A percentile compares a stretch with the other conserved stretches of the same genome.
These are phyloP conservation scores for Stemphylium beticola DNA, from an alignment of 2,329 filamentous ascomycete species.

Conservation along the genomic window DNA sequence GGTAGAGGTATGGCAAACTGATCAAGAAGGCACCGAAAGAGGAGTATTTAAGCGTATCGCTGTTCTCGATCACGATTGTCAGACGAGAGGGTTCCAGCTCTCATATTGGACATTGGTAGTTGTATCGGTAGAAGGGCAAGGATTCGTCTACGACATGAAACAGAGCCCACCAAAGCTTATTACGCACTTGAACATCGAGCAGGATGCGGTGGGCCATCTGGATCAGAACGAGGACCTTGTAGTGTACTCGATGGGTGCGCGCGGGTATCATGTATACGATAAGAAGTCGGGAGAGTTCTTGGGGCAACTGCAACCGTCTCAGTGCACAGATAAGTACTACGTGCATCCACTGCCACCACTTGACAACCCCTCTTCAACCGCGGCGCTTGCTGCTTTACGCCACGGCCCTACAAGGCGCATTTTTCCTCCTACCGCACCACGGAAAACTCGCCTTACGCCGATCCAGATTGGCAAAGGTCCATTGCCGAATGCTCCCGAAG, in stretches of 20 bases:
- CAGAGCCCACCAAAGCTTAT: conserved; percentile 7
- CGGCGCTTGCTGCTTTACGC: not conserved
- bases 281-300: conserved; percentile 7
- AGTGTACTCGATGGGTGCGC: conserved; percentile 9
- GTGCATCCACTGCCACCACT: not conserved
- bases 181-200: conserved; percentile 6
- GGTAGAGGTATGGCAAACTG: conserved; percentile 8
- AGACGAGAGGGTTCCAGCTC: conserved; percentile 15
- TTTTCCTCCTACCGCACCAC: conserved; percentile 3
- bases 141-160: conserved; percentile 14
- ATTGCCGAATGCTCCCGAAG: conserved; percentile 1
- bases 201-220: conserved; percentile 12
- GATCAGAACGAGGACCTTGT: conserved; percentile 14
- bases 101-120: conserved; percentile 11
- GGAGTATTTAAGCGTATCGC: conserved; percentile 7
- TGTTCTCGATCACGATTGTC: conserved; percentile 5
- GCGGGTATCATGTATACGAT: conserved; percentile 12
- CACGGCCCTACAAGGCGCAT: not conserved
- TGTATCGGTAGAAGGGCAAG: conserved; percentile 9
- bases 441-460: conserved; percentile 5
- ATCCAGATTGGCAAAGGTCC: not conserved
- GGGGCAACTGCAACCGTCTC: conserved; percentile 6
- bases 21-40: conserved; percentile 3
- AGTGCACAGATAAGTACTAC: conserved; percentile 8
- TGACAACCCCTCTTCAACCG: not conserved